Evolutionary conservation across 306 rosid genomes (phyloP), one percentile per base, ranked within the genome.

Genomic region (Begonia loranthoides): DNA sequence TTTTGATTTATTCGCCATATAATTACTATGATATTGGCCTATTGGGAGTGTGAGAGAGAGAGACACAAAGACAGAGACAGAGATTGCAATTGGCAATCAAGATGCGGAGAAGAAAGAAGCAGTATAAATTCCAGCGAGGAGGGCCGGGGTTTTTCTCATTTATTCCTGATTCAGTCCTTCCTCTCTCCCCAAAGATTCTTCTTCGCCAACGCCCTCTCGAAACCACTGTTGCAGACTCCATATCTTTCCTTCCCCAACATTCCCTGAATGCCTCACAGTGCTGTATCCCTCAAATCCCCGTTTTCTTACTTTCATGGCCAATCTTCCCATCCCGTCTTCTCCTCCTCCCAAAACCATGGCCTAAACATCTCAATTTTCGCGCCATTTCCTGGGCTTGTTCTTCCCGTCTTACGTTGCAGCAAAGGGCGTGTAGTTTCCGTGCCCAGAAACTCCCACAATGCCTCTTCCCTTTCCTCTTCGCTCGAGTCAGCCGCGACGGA

Each of bases 201-300:
- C 36, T 8, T 28, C 0, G 34, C 34, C 34, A 28, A 6, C 36
- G 36, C 36, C 36, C 36, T 28, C 36, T 28, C 9, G 36, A 28
- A 28, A 4, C 36, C 36, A 28, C 36, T 28, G 22, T 7, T 28
- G 36, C 36, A 28, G 5, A 28, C 36, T 28, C 36, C 36, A 28
- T 28, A 28, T 1, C 36, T 51, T 43, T 43, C 14, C 13, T 43
- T 10, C 59, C 17, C 44, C 45, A 39, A 46, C 22, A 7, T 45
- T 44, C 50, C 51, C 75, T 72, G 86, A 76, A 84, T 87, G 96
- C 87, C 75, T 77, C 77, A 51, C 65, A 44, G 38, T 62, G 24
- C 71, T 34, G 52, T 60, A 68, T 10, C 76, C 69, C 74, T 74
- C 60, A 45, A 72, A 51, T 24, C 68, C 50, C 55, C 82, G 41